A percentile compares a stretch with the other conserved stretches of the same genome.
Evolutionary conservation across 148 eudicot genomes (phyloP).

Genomic region (Linanthus parryae): DNA sequence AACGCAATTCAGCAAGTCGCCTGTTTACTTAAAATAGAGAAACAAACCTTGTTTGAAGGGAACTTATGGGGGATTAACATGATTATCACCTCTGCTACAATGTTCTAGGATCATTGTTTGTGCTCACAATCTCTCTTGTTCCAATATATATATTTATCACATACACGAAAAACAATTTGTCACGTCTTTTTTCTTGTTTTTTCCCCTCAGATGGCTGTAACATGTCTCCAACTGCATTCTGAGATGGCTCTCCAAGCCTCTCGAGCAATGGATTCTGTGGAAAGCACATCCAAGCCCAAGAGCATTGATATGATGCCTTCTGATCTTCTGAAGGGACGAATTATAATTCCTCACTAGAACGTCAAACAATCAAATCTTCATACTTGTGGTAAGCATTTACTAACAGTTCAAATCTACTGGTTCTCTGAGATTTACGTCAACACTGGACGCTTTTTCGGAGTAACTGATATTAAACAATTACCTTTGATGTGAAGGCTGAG

Average conservation of each 20-base stretch:
- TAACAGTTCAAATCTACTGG: no score
- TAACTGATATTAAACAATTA: no score
- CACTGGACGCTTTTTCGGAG: no score
- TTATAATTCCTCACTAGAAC: constrained; percentile 51
- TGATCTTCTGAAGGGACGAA: constrained; percentile 40
- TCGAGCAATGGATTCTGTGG: constrained; percentile 56
- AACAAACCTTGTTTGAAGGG: neutral
- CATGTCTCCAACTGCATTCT: constrained; percentile 89
- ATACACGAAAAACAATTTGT: no score
- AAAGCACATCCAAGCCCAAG: constrained; percentile 24
- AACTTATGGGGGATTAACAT: no score
- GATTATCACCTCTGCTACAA: no score
- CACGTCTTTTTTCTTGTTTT: no score
- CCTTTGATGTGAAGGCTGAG: no score
- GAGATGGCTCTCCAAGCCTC: constrained; percentile 93
- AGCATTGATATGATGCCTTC: constrained; percentile 50
- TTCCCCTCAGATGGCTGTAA: constrained; percentile 69
- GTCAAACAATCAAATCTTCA: neutral
- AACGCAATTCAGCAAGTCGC: neutral
- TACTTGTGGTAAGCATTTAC: constrained; percentile 13
- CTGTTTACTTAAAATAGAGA: neutral
- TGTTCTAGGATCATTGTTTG: no score
- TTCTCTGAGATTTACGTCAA: no score
- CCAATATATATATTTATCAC: no score
- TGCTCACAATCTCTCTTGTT: no score